Percentiles rank a stretch among this genome's conserved stretches.
These are phyloP conservation scores for Tremella mesenterica DNA, from an alignment of 768 basidiomycete species.

Conservation along the genomic window DNA sequence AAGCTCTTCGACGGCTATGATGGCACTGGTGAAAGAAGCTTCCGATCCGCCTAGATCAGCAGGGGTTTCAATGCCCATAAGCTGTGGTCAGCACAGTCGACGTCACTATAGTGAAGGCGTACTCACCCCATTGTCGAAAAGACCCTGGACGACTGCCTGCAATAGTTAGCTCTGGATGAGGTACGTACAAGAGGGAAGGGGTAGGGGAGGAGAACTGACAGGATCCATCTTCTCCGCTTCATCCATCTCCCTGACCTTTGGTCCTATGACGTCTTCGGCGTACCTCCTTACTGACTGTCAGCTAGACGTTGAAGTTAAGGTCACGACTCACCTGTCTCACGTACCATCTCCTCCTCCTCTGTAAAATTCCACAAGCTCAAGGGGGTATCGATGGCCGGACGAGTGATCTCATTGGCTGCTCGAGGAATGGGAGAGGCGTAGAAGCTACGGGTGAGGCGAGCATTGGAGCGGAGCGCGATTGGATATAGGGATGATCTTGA, in stretches of 20 bases:
- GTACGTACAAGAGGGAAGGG: not conserved
- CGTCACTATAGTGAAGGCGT: not conserved
- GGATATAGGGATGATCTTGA: no score
- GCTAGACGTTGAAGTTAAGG: not conserved
- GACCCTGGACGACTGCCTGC: constrained; percentile 59
- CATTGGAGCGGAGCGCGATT: not conserved
- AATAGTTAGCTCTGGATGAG: not conserved
- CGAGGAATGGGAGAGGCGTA: constrained; percentile 12
- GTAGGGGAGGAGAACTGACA: no score
- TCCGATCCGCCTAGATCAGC: constrained; percentile 77
- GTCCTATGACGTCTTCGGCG: constrained; percentile 76
- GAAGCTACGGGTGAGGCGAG: constrained; percentile 11
- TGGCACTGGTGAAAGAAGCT: constrained; percentile 85
- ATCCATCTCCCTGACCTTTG: constrained; percentile 94
- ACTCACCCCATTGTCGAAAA: constrained; percentile 91
- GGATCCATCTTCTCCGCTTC: constrained; percentile 94
- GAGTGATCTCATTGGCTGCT: constrained; percentile 24
- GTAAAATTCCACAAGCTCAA: constrained; percentile 62
- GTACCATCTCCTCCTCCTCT: constrained; percentile 88
- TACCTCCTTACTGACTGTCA: constrained; percentile 64
- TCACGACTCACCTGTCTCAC: constrained; percentile 65
- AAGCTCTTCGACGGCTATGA: constrained; percentile 94
- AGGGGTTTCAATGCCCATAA: constrained; percentile 95
- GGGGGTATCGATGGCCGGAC: constrained; percentile 37
- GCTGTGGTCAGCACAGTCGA: constrained; percentile 48